Conservation (phyloP, 2,329 filamentous ascomycete genomes). For the Sarocladium kiliense region DNA sequence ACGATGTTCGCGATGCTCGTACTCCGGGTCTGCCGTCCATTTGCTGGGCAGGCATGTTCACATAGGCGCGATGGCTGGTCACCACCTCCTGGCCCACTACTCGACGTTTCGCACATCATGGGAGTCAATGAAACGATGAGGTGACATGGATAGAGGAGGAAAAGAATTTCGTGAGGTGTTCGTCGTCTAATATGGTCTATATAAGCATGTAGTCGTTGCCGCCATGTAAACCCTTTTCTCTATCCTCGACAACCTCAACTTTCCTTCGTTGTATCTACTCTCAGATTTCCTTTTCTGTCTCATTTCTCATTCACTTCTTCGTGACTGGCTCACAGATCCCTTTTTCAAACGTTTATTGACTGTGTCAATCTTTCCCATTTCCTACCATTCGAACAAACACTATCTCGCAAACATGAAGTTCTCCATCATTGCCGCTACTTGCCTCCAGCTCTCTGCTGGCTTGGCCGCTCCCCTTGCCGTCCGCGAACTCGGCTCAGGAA, state of each 20-base stretch:
- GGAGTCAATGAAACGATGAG: not conserved
- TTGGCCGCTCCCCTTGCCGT: not conserved
- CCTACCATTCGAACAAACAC: not conserved
- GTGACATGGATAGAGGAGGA: not conserved
- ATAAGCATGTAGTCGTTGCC: not conserved
- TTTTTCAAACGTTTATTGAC: not conserved
- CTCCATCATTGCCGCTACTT: not conserved
- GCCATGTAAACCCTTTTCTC: not conserved
- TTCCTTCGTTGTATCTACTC: constrained; percentile 1
- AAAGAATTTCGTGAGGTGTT: not conserved
- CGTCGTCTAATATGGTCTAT: not conserved
- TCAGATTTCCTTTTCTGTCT: constrained; percentile 5
- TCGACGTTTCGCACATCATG: constrained; percentile 2
- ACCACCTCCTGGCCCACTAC: constrained; percentile 4
- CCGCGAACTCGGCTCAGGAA: not conserved
- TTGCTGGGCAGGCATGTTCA: not conserved
- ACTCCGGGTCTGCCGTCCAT: not conserved
- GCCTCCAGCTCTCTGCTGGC: constrained; percentile 6
- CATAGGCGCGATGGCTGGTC: not conserved
- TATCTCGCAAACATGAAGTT: constrained; percentile 7
- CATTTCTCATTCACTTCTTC: constrained; percentile 7
- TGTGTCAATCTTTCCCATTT: not conserved
- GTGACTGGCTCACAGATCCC: constrained; percentile 4
- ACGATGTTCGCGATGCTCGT: not conserved
- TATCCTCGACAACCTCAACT: constrained; percentile 3